These are phyloP conservation scores for Daldinia sp. DNA, from an alignment of 2,329 filamentous ascomycete species.

Conservation along the genomic window DNA sequence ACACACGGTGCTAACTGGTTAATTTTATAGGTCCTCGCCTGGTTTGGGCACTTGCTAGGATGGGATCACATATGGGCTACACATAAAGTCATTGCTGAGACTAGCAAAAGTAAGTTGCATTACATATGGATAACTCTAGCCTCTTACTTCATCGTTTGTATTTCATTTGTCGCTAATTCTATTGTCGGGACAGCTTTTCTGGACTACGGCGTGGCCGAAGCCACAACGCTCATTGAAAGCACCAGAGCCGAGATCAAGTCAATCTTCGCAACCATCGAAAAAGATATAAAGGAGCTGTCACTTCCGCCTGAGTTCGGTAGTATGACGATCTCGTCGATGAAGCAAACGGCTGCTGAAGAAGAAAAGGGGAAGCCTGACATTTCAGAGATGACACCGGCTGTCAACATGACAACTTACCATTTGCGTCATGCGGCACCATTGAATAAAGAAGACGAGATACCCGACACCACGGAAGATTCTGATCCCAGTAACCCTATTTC, in stretches of 20 bases:
- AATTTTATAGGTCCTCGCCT: neutral
- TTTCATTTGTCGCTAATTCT: neutral
- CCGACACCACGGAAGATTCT: neutral
- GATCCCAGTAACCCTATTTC: neutral
- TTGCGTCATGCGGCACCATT: neutral
- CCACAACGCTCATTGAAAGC: neutral
- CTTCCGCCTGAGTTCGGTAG: neutral
- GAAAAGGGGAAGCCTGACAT: neutral
- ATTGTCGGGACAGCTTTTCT: neutral
- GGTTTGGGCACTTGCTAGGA: neutral
- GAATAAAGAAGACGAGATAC: neutral
- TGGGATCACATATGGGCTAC: conserved; percentile 4
- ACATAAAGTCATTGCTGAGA: conserved; percentile 1
- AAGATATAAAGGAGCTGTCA: neutral
- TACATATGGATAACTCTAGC: neutral
- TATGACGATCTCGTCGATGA: neutral
- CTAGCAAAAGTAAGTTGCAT: neutral
- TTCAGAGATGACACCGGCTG: neutral
- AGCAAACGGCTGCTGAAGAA: neutral
- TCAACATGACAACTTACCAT: neutral
- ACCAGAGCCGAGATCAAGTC: neutral
- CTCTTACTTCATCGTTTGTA: neutral
- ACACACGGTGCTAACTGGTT: neutral
- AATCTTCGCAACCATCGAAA: neutral
- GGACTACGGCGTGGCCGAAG: neutral